Percentiles rank a stretch among this genome's conserved stretches.
Evolutionary conservation across 352 stramenopile genomes (phyloP).

Genomic region (Albugo candida): DNA sequence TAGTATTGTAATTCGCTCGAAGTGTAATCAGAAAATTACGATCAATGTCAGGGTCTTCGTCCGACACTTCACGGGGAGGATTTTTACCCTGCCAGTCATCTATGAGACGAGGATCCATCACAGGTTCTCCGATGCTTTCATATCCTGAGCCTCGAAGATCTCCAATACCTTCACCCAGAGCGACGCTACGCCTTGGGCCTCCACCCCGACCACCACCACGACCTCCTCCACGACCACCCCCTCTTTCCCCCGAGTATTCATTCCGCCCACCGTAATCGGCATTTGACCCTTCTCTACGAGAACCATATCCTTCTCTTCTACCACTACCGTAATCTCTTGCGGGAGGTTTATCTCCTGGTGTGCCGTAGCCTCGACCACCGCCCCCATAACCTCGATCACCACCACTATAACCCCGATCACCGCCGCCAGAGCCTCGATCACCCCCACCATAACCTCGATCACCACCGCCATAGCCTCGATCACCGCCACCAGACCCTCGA

Average conservation of each 20-base stretch:
- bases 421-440: slow-evolving; percentile 9
- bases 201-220: slow-evolving; percentile 11
- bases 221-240: slow-evolving; percentile 9
- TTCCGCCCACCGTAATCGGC: slow-evolving; percentile 3
- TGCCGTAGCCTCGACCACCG: slow-evolving; percentile 5
- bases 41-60: slow-evolving; percentile 20
- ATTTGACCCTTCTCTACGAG: slow-evolving; percentile 10
- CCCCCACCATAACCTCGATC: slow-evolving; percentile 1
- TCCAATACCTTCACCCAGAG: slow-evolving; percentile 21
- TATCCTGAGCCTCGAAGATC: slow-evolving; percentile 23
- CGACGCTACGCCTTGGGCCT: slow-evolving; percentile 11
- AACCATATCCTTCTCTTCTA: slow-evolving; percentile 3
- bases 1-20: slow-evolving; percentile 16
- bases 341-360: not conserved
- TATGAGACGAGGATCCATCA: slow-evolving; percentile 12
- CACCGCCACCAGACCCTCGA: slow-evolving; percentile 3
- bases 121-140: slow-evolving; percentile 22
- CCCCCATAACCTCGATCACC: slow-evolving; percentile 11
- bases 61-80: slow-evolving; percentile 15
- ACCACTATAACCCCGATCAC: slow-evolving; percentile 4
- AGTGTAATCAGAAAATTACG: slow-evolving; percentile 24
- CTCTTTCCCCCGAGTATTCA: slow-evolving; percentile 7
- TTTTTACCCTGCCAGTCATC: no score
- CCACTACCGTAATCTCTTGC: not conserved
- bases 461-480: not conserved